Percentiles rank a stretch among this genome's conserved stretches.
phyloP scores from a whole-genome alignment of 257 asterid species.

The Thymus mandschuricus region DNA sequence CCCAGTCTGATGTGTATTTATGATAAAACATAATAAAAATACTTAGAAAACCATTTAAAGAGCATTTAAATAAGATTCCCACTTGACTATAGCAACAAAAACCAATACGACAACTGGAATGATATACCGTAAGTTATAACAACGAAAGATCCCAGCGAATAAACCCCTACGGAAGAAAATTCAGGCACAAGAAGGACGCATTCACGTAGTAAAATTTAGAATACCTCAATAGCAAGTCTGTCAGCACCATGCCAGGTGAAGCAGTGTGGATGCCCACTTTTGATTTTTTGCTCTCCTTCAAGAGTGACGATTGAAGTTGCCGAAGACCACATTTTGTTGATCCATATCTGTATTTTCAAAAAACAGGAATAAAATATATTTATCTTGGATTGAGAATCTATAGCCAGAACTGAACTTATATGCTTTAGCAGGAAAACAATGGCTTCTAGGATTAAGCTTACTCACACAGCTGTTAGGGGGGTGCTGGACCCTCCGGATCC shows the following conservation, averaged over 20 bases:
- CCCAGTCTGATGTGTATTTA: too few relatives aligned
- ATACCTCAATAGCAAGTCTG: conserved; percentile 91
- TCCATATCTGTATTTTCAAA: conserved; percentile 65
- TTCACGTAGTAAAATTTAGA: neutral
- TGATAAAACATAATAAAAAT: too few relatives aligned
- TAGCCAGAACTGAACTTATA: conserved; percentile 26
- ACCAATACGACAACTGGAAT: too few relatives aligned
- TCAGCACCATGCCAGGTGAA: conserved; percentile 99
- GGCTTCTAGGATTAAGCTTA: conserved; percentile 44
- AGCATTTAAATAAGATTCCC: too few relatives aligned
- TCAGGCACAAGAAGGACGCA: neutral
- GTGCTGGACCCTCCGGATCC: conserved; percentile 99
- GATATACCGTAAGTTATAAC: too few relatives aligned
- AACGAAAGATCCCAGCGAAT: neutral
- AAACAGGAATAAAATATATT: conserved; percentile 19
- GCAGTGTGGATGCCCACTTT: conserved; percentile 98
- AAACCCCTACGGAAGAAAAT: neutral
- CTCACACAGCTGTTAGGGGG: conserved; percentile 99
- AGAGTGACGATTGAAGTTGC: conserved; percentile 94
- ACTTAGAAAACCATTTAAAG: too few relatives aligned
- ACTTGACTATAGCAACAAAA: too few relatives aligned
- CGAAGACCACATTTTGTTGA: conserved; percentile 97
- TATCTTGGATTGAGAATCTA: conserved; percentile 16
- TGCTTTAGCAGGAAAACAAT: neutral
- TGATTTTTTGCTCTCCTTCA: conserved; percentile 73